phyloP scores from a whole-genome alignment of 1,284 basidiomycete species.

The Ceratobasidium sp. region DNA sequence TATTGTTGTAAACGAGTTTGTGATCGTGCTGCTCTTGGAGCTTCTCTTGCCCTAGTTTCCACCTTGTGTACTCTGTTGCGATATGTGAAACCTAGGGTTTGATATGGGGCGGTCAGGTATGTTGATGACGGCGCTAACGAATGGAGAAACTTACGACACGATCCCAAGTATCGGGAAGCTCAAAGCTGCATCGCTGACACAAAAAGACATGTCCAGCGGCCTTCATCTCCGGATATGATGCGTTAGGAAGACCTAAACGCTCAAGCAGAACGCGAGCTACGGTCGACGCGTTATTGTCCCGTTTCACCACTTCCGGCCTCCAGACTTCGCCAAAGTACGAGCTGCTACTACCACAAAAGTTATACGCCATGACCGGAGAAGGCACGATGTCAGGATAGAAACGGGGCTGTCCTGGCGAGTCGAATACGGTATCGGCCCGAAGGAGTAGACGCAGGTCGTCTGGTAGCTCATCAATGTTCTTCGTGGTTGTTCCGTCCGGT shows the following conservation, averaged over 20 bases:
- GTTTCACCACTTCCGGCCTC: background rate
- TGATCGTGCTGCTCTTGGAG: background rate
- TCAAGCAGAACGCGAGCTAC: background rate
- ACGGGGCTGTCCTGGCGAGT: background rate
- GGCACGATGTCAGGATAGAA: background rate
- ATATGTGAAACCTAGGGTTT: conserved; percentile 23
- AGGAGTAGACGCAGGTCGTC: background rate
- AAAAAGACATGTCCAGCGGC: background rate
- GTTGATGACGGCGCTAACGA: background rate
- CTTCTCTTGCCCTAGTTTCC: background rate
- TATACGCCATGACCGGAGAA: background rate
- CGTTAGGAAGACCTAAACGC: conserved; percentile 9
- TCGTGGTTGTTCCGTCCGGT: conserved; percentile 17
- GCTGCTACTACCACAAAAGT: background rate
- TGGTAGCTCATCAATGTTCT: background rate
- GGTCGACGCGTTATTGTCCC: background rate
- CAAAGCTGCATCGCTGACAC: background rate
- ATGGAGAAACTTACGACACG: background rate
- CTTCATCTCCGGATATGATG: conserved; percentile 10
- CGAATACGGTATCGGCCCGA: conserved; percentile 32
- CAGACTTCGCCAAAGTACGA: background rate
- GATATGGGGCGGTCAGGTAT: background rate
- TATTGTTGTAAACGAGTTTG: conserved; percentile 3
- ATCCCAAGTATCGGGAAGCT: background rate
- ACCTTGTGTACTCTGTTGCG: background rate